phyloP scores from a whole-genome alignment of 805 yeast genomes.

The Suhomyces vadensis region DNA sequence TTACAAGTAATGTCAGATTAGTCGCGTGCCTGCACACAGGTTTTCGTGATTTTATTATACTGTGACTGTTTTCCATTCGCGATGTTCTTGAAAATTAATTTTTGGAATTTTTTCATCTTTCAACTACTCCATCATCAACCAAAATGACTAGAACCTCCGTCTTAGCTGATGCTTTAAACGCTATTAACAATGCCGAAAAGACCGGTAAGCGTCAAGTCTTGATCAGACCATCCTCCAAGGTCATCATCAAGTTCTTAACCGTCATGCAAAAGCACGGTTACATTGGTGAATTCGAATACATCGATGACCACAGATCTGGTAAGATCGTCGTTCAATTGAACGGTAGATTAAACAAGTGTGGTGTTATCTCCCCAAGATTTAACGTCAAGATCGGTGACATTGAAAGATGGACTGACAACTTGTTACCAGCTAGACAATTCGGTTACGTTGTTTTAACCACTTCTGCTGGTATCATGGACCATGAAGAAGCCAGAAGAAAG shows the following conservation, averaged over 20 bases:
- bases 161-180: constrained; percentile 38
- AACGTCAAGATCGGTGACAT: constrained; percentile 93
- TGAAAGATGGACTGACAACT: constrained; percentile 98
- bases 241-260: constrained; percentile 32
- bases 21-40: constrained; percentile 1
- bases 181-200: constrained; percentile 39
- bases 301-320: constrained; percentile 39
- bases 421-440: constrained; percentile 98
- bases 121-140: constrained; percentile 9
- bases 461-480: constrained; percentile 99
- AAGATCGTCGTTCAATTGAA: constrained; percentile 38
- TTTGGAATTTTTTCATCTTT: constrained; percentile 7
- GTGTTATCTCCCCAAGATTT: constrained; percentile 98
- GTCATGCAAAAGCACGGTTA: constrained; percentile 38
- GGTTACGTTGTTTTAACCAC: constrained; percentile 98
- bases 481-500: constrained; percentile 99
- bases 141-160: constrained; percentile 37
- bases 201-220: constrained; percentile 39
- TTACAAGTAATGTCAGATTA: not conserved
- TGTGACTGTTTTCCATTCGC: constrained; percentile 10
- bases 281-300: constrained; percentile 39
- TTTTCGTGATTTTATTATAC: too few relatives aligned
- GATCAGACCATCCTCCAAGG: constrained; percentile 39
- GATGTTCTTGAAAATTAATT: constrained; percentile 3
- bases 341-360: constrained; percentile 84